phyloP scores from a whole-genome alignment of 2,329 filamentous ascomycete genomes.

The Aspergillus fischeri region DNA sequence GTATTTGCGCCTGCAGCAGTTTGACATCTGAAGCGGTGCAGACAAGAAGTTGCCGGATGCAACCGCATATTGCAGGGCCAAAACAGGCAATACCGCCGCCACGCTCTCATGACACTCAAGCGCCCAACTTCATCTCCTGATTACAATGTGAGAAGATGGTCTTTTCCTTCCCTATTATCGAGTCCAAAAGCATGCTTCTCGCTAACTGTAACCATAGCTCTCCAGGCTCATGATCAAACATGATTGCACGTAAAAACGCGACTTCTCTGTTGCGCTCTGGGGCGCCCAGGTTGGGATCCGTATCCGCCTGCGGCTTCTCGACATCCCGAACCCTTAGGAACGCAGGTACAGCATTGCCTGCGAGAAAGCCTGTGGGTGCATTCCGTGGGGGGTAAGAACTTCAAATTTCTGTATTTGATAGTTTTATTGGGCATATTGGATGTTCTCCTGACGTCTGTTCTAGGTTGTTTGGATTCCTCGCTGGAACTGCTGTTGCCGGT shows the following conservation, averaged over 20 bases:
- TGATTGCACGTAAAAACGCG: conserved; percentile 13
- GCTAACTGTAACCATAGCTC: conserved; percentile 1
- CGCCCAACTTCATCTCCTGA: background rate
- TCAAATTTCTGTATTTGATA: background rate
- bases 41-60: conserved; percentile 12
- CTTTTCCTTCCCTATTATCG: background rate
- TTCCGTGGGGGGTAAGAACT: conserved; percentile 66
- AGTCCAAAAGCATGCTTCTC: conserved; percentile 1
- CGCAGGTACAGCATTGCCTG: conserved; percentile 43
- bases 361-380: conserved; percentile 65
- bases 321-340: conserved; percentile 35
- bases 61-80: conserved; percentile 13
- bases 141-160: background rate
- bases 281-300: conserved; percentile 16
- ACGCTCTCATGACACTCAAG: background rate
- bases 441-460: conserved; percentile 5
- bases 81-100: conserved; percentile 12
- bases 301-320: conserved; percentile 30
- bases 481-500: conserved; percentile 76
- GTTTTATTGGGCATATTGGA: conserved; percentile 4
- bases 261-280: conserved; percentile 14
- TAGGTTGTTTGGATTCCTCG: conserved; percentile 87
- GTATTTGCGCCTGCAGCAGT: background rate
- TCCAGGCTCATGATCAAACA: conserved; percentile 5
- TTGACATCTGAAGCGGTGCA: background rate